These are phyloP conservation scores for Arthroderma uncinatum DNA, from an alignment of 2,329 filamentous ascomycete genomes.

Conservation along the genomic window DNA sequence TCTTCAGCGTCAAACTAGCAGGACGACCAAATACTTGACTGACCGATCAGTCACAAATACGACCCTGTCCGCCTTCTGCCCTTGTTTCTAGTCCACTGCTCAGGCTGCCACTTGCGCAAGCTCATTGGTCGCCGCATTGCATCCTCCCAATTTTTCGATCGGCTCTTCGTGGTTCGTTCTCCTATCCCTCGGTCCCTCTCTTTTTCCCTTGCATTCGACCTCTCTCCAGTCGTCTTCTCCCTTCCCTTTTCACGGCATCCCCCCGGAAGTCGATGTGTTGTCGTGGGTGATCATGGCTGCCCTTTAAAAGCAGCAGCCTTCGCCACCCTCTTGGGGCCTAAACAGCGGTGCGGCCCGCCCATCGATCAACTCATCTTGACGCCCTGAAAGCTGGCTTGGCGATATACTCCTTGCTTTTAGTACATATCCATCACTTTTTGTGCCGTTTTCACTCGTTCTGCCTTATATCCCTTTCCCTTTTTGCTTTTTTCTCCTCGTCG, in stretches of 20 bases:
- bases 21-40: neutral
- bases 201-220: neutral
- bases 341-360: conserved; percentile 2
- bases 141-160: conserved; percentile 7
- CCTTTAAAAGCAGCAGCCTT: neutral
- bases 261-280: neutral
- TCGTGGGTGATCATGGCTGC: neutral
- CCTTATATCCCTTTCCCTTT: neutral
- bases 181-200: neutral
- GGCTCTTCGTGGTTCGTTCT: neutral
- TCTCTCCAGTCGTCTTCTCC: neutral
- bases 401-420: neutral
- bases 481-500: neutral
- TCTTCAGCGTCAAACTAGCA: neutral
- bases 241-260: neutral
- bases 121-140: conserved; percentile 4
- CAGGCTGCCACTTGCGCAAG: neutral
- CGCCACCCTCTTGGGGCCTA: conserved; percentile 4
- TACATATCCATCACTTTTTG: neutral
- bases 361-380: neutral
- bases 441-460: neutral
- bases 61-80: neutral
- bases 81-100: conserved; percentile 4
- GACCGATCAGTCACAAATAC: conserved; percentile 3
- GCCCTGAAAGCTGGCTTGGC: conserved; percentile 1